Base-by-base conservation (phyloP, 2,329 filamentous ascomycete species). In the Leptographium lundbergii region DNA sequence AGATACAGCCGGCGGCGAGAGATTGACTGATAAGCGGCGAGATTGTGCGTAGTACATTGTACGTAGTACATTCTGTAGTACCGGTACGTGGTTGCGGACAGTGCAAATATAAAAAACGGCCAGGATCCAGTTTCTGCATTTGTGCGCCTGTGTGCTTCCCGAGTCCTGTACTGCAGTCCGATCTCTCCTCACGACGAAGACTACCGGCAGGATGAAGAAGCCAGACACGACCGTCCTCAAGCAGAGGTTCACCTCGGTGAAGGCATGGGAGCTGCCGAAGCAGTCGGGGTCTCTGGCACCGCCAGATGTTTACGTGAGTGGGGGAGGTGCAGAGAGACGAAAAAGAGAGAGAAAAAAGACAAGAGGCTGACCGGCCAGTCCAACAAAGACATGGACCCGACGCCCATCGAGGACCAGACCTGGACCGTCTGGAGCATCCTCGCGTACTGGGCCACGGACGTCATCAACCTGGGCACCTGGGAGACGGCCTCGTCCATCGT, bases 321-420 rank as follows among this genome's bases (percentile, higher is more conserved):
- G n/a, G 9, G 9, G 45, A 24, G 45, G 13, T 3, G 22, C 14
- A 22, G 19, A 27, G 22, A 50, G 11, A 51, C 6, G 17, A 51
- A 51, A 29, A 27, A 27, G 6, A 24, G 2, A 39, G 7, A 39
- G 9, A 54, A 24, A 10, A 51, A 27, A 29, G 25, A 17, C 1
- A 29, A 27, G 19, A 50, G 10, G 29, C 29, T 32, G 29, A 32
- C 29, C 29, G 6, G 2, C 22, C 22, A 57, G 63, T 65, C 66
- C n/a, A 69, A 69, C 56, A 59, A 54, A 10, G 67, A 69, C 57
- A 67, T 69, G 63, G 72, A 74, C 58, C 71, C 71, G 24, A 72
- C 70, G 5, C 71, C 71, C 1, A 56, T 63, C 4, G 63, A 69
- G 52, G 68, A 73, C 29, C 71, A 71, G 60, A 75, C 70, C 24